phyloP scores from a whole-genome alignment of 2,329 filamentous ascomycete genomes.

The Phyllosticta paracitricarpa region DNA sequence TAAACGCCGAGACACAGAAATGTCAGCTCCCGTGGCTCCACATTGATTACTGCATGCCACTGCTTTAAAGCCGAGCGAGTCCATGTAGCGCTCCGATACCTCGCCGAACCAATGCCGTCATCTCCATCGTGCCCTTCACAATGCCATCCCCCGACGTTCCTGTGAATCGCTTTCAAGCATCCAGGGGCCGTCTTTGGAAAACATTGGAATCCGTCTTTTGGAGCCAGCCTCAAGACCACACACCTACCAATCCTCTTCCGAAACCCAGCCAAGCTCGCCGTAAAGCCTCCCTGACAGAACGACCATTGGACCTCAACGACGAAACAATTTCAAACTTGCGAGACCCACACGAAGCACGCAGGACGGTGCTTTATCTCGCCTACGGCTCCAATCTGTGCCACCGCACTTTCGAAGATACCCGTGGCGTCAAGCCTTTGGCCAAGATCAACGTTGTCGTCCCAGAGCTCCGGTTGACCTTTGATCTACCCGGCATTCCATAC shows the following conservation, averaged over 20 bases:
- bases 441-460: slow-evolving; percentile 76
- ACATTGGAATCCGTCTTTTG: not conserved
- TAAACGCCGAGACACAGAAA: not conserved
- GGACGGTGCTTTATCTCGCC: slow-evolving; percentile 41
- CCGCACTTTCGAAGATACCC: slow-evolving; percentile 66
- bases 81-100: not conserved
- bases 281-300: not conserved
- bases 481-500: slow-evolving; percentile 79
- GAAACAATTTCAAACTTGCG: not conserved
- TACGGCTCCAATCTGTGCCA: slow-evolving; percentile 85
- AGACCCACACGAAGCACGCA: not conserved
- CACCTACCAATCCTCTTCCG: not conserved
- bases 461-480: slow-evolving; percentile 67
- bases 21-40: not conserved
- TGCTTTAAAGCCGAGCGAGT: not conserved
- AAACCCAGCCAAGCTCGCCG: not conserved
- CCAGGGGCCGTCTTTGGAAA: not conserved
- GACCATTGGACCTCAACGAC: not conserved
- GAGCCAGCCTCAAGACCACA: not conserved
- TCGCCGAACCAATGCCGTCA: not conserved
- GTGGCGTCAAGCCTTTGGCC: slow-evolving; percentile 73
- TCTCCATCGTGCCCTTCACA: not conserved
- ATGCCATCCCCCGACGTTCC: not conserved
- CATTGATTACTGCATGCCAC: not conserved
- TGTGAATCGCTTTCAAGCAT: not conserved